phyloP scores from a whole-genome alignment of 2,329 filamentous ascomycete genomes.

The Berkeleyomyces rouxiae region DNA sequence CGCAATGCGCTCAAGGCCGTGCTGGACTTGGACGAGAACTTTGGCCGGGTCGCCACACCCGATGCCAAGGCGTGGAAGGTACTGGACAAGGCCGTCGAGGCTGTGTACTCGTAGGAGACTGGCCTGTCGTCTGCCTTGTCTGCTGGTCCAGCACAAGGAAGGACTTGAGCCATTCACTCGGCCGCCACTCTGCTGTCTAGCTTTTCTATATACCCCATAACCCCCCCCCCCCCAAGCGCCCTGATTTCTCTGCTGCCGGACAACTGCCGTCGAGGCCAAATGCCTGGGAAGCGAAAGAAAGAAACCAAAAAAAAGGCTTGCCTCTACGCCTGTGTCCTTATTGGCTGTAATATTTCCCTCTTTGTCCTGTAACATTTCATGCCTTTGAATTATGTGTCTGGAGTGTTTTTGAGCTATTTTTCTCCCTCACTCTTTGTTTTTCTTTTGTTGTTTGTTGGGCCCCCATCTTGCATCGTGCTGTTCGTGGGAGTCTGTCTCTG shows the following conservation, averaged over 20 bases:
- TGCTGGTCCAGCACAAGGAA: neutral
- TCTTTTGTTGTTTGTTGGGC: neutral
- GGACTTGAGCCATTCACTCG: neutral
- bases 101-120: constrained; percentile 8
- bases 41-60: constrained; percentile 55
- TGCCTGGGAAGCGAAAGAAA: neutral
- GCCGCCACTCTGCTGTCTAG: too few relatives aligned
- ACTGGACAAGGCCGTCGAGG: constrained; percentile 23
- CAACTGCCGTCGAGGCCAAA: too few relatives aligned
- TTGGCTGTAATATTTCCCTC: constrained; percentile 5
- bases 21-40: constrained; percentile 83
- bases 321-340: neutral
- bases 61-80: constrained; percentile 36
- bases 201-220: too few relatives aligned
- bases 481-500: too few relatives aligned
- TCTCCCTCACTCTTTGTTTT: neutral
- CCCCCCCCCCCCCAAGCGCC: too few relatives aligned
- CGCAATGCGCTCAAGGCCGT: constrained; percentile 92
- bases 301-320: neutral
- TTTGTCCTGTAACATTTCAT: constrained; percentile 2
- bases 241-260: too few relatives aligned
- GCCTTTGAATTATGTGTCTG: neutral
- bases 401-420: constrained; percentile 5
- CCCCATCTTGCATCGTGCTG: too few relatives aligned
- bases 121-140: neutral